Conservation (phyloP, 257 asterid species). For the Solanum arcanum region DNA sequence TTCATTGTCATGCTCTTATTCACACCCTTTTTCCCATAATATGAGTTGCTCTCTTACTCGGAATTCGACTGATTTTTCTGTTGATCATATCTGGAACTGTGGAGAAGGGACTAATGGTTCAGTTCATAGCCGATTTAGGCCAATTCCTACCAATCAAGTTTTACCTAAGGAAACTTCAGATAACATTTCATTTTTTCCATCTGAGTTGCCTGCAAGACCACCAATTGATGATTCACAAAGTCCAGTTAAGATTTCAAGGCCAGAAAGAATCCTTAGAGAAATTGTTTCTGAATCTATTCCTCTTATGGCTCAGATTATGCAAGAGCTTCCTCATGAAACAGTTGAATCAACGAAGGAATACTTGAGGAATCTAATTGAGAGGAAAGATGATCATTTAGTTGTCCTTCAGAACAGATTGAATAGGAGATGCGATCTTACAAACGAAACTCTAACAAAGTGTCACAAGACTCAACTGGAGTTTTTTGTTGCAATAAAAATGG, state of each 20-base stretch:
- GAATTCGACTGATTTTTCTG: slow-evolving; percentile 33
- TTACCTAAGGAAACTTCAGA: slow-evolving; percentile 12
- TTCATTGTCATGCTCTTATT: slow-evolving; percentile 59
- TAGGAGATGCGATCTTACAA: slow-evolving; percentile 68
- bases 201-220: slow-evolving; percentile 85
- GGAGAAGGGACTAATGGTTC: slow-evolving; percentile 99
- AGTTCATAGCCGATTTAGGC: slow-evolving; percentile 92
- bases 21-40: slow-evolving; percentile 32
- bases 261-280: slow-evolving; percentile 74
- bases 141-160: slow-evolving; percentile 27
- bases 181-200: slow-evolving; percentile 67
- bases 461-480: slow-evolving; percentile 67
- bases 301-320: slow-evolving; percentile 57
- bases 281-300: slow-evolving; percentile 66
- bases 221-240: slow-evolving; percentile 35
- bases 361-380: slow-evolving; percentile 18
- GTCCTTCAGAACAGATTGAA: slow-evolving; percentile 57
- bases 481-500: slow-evolving; percentile 63
- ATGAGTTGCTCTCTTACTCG: slow-evolving; percentile 11
- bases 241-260: slow-evolving; percentile 31
- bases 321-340: slow-evolving; percentile 75
- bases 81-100: slow-evolving; percentile 73
- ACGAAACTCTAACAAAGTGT: slow-evolving; percentile 66
- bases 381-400: slow-evolving; percentile 40
- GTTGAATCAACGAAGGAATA: slow-evolving; percentile 55